Evolutionary conservation across 805 yeast species (phyloP), one percentile per base, ranked within the genome.

Genomic region (Priceomyces haplophilus): DNA sequence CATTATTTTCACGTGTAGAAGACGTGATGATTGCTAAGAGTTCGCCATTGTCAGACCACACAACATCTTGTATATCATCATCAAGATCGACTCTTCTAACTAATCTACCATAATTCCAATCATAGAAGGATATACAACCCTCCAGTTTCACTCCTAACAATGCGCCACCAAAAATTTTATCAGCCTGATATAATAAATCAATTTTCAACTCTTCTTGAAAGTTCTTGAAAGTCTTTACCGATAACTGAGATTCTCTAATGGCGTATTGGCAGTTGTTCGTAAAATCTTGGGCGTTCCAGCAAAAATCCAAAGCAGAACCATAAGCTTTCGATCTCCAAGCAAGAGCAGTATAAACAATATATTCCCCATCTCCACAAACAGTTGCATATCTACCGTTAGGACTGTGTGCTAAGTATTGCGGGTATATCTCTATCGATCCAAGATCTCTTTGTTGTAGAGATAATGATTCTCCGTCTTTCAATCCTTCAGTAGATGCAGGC

Each of bases 301-400:
- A 95, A 62, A 95, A 88, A 58, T 89, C 97, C 42, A 81, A 68
- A 16, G 96, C 97, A 44, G 79, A 76, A 49, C 98, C 98, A 64
- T 86, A 93, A 38, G 89, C 76, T 69, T 89, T 93, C 58, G 91
- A 89, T 72, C 99, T 82, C 99, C 99, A 93, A 1, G 98, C 98
- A 56, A 93, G 77, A 1, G 99, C 91, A 2, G 98, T 90, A 68
- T 91, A 93, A 42, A 93, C 84, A 54, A 91, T 88, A 63, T 88
- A 91, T 67, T 93, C 99, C 46, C 97, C 97, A 67, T 93, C 99
- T 59, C 99, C 99, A 36, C 91, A 85, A 38, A 93, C 97, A 20
- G 98, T 85, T 31, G 90, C 97, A 62, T 86, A 93, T 65, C 97
- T 82, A 50, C 99, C 99, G 61, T 93, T 93, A 49, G 98, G 97